These are phyloP conservation scores for Irpex sp. DNA, from an alignment of 1,284 basidiomycete species.

Conservation along the genomic window DNA sequence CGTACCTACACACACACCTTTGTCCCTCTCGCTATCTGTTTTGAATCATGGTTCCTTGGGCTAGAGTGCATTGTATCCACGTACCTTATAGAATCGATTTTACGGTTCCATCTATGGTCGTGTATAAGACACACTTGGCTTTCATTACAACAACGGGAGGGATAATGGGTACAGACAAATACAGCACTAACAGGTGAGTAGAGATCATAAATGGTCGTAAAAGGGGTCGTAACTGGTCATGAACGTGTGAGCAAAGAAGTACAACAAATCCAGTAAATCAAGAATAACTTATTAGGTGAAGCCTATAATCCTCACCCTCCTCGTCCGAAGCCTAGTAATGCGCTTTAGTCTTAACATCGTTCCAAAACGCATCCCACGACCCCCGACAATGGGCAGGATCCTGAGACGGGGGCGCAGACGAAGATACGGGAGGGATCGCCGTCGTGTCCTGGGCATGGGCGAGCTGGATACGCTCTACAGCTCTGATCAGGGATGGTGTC, in stretches of 20 bases:
- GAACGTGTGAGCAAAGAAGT: conserved; percentile 9
- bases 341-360: conserved; percentile 29
- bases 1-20: not conserved
- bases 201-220: conserved; percentile 4
- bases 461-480: conserved; percentile 49
- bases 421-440: conserved; percentile 24
- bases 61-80: not conserved
- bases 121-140: not conserved
- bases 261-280: not conserved
- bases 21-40: not conserved
- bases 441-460: conserved; percentile 45
- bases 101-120: not conserved
- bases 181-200: not conserved
- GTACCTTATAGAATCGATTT: not conserved
- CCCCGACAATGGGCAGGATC: conserved; percentile 6
- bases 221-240: conserved; percentile 18
- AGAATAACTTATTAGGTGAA: not conserved
- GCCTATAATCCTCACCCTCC: not conserved
- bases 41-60: not conserved
- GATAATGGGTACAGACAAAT: not conserved
- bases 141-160: not conserved
- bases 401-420: not conserved
- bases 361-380: conserved; percentile 45
- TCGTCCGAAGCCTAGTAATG: conserved; percentile 3
- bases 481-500: conserved; percentile 59